These are phyloP conservation scores for Chionographis japonica DNA, from an alignment of 106 monocot species.

Conservation along the genomic window DNA sequence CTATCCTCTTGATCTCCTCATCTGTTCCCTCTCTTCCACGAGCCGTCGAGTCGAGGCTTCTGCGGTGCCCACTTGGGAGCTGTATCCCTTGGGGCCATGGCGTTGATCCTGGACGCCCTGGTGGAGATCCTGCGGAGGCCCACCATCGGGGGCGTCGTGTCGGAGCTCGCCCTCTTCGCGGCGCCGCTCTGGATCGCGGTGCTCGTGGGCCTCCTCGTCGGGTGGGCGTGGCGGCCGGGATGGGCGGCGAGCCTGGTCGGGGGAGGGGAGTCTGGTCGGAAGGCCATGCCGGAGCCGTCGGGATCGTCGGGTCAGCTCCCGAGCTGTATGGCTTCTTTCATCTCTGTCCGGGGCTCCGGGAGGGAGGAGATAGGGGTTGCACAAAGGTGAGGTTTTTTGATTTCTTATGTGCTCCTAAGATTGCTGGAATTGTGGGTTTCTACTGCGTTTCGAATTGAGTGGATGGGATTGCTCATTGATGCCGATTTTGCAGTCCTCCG, in stretches of 20 bases:
- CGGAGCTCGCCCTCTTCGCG: slow-evolving; percentile 53
- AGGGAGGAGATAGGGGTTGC: neutral
- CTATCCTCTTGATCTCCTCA: neutral
- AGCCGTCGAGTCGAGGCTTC: too few species aligned
- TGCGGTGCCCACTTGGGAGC: too few species aligned
- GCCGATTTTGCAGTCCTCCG: slow-evolving; percentile 7
- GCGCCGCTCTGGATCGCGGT: slow-evolving; percentile 62
- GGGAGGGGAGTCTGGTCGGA: slow-evolving; percentile 4
- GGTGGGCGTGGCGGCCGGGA: slow-evolving; percentile 72
- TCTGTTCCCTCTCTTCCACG: neutral
- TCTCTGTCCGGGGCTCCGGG: neutral
- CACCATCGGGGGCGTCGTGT: slow-evolving; percentile 23
- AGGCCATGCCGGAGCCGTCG: neutral
- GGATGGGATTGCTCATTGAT: neutral
- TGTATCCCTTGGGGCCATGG: slow-evolving; percentile 23
- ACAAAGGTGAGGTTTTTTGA: neutral
- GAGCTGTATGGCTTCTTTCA: neutral
- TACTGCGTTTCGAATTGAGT: neutral
- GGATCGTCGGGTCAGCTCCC: slow-evolving; percentile 12
- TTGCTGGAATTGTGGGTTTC: neutral
- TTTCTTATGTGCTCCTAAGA: neutral
- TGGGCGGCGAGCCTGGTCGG: slow-evolving; percentile 51
- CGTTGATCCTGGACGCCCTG: slow-evolving; percentile 39
- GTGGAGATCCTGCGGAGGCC: slow-evolving; percentile 45
- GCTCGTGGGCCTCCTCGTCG: slow-evolving; percentile 57